Conservation (phyloP, 352 stramenopile genomes). For the Phytopythium litorale region DNA sequence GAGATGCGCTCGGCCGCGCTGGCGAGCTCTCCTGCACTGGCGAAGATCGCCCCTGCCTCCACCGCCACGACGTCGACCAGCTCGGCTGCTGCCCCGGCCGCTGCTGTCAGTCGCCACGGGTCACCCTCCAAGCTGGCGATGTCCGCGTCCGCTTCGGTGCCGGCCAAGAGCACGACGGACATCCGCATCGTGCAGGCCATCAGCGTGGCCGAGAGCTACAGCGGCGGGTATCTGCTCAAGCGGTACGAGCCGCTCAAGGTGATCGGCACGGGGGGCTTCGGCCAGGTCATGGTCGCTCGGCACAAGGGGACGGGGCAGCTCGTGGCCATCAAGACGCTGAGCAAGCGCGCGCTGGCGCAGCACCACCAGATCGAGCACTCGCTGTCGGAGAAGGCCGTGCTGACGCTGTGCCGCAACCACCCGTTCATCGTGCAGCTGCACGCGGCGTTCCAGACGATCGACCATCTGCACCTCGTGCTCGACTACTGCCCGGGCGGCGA, state of each 20-base stretch:
- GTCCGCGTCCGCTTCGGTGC: slow-evolving; percentile 1
- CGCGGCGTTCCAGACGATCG: slow-evolving; percentile 83
- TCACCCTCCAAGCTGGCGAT: slow-evolving; percentile 2
- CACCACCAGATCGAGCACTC: slow-evolving; percentile 88
- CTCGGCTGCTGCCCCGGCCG: slow-evolving; percentile 13
- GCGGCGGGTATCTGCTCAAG: slow-evolving; percentile 62
- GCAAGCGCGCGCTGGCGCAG: slow-evolving; percentile 70
- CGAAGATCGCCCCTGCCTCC: not conserved
- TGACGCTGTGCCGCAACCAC: slow-evolving; percentile 86
- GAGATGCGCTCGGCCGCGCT: not conserved
- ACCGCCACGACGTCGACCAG: not conserved
- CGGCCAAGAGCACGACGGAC: slow-evolving; percentile 20
- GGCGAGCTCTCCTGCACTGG: not conserved
- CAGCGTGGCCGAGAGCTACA: slow-evolving; percentile 80
- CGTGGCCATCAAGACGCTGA: slow-evolving; percentile 80
- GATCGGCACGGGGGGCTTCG: slow-evolving; percentile 83
- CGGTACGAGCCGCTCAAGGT: slow-evolving; percentile 80
- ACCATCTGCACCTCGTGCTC: slow-evolving; percentile 67
- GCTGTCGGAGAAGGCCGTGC: slow-evolving; percentile 79
- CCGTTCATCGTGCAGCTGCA: slow-evolving; percentile 91
- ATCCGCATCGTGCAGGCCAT: slow-evolving; percentile 62
- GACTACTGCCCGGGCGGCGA: slow-evolving; percentile 77
- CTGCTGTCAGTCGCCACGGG: slow-evolving; percentile 8
- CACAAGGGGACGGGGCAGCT: slow-evolving; percentile 54
- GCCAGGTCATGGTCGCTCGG: slow-evolving; percentile 77